phyloP scores from a whole-genome alignment of 306 rosid species.

The peach (Prunus persica) region Prunus_persica_NCBIv2 NC_034013.1:10712001-10712500 shows the following conservation, averaged over 20 bases:
- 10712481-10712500: slow-evolving; percentile 96
- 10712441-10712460: slow-evolving; percentile 84
- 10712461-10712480: slow-evolving; percentile 51
- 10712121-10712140: slow-evolving; percentile 72
- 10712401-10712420: slow-evolving; percentile 25
- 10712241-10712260: slow-evolving; percentile 86
- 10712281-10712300: slow-evolving; percentile 48
- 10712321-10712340: not conserved
- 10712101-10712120: slow-evolving; percentile 79
- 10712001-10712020: slow-evolving; percentile 51
- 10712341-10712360: not conserved
- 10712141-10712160: slow-evolving; percentile 32
- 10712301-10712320: not conserved
- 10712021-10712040: slow-evolving; percentile 25
- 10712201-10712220: slow-evolving; percentile 38
- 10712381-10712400: slow-evolving; percentile 36
- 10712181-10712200: slow-evolving; percentile 20
- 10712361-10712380: slow-evolving; percentile 44
- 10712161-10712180: slow-evolving; percentile 29
- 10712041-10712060: slow-evolving; percentile 43
- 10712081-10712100: slow-evolving; percentile 77
- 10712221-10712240: slow-evolving; percentile 56
- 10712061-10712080: slow-evolving; percentile 57
- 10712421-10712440: slow-evolving; percentile 49
- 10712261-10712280: slow-evolving; percentile 52